Conservation (phyloP, 2,329 filamentous ascomycete species). For the Xylaria sp. region DNA sequence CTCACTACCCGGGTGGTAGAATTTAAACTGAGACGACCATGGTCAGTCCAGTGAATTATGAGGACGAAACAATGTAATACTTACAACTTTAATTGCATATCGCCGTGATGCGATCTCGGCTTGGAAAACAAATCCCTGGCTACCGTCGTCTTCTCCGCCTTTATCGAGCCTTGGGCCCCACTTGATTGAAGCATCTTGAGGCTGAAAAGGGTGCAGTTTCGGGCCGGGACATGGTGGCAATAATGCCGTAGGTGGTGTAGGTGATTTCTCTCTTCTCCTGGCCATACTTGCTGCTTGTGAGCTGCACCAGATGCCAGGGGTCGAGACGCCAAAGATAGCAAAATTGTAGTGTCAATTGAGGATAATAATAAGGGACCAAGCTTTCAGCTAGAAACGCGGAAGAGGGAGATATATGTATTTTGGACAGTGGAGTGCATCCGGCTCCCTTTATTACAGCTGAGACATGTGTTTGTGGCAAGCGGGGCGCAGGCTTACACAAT, state of each 20-base stretch:
- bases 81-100: constrained; percentile 22
- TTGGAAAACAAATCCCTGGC: constrained; percentile 10
- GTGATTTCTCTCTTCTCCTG: no score
- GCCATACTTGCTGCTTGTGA: no score
- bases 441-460: no score
- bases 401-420: no score
- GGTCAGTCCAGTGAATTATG: not conserved
- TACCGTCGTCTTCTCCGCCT: not conserved
- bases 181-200: not conserved
- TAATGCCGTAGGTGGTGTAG: not conserved
- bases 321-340: no score
- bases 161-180: constrained; percentile 22
- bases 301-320: no score
- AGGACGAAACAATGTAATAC: not conserved
- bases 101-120: not conserved
- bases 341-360: no score
- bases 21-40: constrained; percentile 14
- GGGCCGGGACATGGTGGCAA: not conserved
- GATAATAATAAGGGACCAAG: no score
- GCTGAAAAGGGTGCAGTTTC: not conserved
- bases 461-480: no score
- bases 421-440: no score
- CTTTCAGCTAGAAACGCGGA: no score
- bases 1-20: not conserved
- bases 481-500: no score